These are phyloP conservation scores for Taphrina sp. DNA, from an alignment of 1,139 yeast genomes.

Conservation along the genomic window DNA sequence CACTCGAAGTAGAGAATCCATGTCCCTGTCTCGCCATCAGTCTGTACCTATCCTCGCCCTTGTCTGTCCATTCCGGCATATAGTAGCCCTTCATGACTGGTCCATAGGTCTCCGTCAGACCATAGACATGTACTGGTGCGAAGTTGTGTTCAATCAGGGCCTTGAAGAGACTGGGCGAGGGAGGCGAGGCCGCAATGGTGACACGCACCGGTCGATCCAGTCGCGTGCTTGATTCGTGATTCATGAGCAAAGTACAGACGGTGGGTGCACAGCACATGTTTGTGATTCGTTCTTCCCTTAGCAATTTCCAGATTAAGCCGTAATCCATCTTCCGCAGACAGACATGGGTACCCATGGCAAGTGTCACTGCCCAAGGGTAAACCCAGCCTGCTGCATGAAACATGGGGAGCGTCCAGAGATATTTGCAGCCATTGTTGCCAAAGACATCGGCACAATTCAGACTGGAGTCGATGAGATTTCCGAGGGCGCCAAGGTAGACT, in stretches of 20 bases:
- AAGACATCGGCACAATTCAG: conserved; percentile 43
- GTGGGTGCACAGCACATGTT: conserved; percentile 48
- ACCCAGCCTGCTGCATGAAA: conserved; percentile 49
- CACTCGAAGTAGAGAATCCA: conserved; percentile 45
- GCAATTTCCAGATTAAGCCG: conserved; percentile 45
- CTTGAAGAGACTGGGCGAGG: conserved; percentile 45
- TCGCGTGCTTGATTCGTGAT: conserved; percentile 42
- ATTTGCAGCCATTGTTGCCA: conserved; percentile 43
- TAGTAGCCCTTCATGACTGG: conserved; percentile 45
- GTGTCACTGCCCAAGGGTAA: conserved; percentile 47
- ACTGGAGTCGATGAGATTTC: conserved; percentile 44
- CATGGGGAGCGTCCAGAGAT: conserved; percentile 48
- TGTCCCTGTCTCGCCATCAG: conserved; percentile 46
- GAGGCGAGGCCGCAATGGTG: conserved; percentile 48
- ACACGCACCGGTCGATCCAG: conserved; percentile 43
- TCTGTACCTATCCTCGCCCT: conserved; percentile 11
- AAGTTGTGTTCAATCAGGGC: conserved; percentile 45
- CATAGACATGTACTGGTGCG: conserved; percentile 63
- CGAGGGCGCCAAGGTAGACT: conserved; percentile 44
- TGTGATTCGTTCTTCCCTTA: conserved; percentile 43
- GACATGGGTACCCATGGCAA: conserved; percentile 46
- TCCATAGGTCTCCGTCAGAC: conserved; percentile 57
- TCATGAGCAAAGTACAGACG: conserved; percentile 46
- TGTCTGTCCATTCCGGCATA: conserved; percentile 43
- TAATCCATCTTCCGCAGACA: conserved; percentile 46